phyloP scores from a whole-genome alignment of 768 basidiomycete species.

The Crassisporium funariophilum region DNA sequence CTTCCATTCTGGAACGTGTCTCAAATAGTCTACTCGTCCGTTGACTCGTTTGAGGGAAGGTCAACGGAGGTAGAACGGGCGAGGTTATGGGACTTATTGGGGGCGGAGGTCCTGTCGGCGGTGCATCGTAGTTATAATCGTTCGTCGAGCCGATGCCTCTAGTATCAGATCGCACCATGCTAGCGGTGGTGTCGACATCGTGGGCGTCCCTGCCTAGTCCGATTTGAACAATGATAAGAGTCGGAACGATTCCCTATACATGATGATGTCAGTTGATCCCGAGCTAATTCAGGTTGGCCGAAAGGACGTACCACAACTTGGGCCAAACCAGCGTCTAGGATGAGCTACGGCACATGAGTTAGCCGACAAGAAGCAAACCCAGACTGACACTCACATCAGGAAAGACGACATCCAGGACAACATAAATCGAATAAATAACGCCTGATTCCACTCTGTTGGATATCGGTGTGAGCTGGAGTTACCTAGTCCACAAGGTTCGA shows the following conservation, averaged over 20 bases:
- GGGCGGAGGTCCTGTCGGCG: conserved; percentile 19
- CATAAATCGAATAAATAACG: conserved; percentile 31
- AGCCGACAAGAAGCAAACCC: conserved; percentile 2
- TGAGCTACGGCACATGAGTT: conserved; percentile 12
- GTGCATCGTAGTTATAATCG: conserved; percentile 19
- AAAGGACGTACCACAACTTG: conserved; percentile 28
- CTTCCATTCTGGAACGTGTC: conserved; percentile 8
- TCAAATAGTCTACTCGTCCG: conserved; percentile 15
- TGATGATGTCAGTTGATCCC: neutral
- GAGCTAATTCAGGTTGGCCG: conserved; percentile 4
- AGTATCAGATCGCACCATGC: conserved; percentile 22
- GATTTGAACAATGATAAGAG: conserved; percentile 33
- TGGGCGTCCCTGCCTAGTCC: conserved; percentile 25
- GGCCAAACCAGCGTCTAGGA: conserved; percentile 25
- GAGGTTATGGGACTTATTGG: conserved; percentile 16
- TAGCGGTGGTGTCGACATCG: conserved; percentile 24
- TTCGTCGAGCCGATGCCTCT: conserved; percentile 19
- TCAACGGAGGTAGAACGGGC: conserved; percentile 14
- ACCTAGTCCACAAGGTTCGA: conserved; percentile 1
- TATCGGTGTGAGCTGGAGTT: conserved; percentile 15
- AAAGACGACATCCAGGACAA: conserved; percentile 26
- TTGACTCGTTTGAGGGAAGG: conserved; percentile 15
- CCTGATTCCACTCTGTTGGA: conserved; percentile 34
- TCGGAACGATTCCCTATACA: conserved; percentile 31
- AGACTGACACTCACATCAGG: conserved; percentile 15